phyloP scores from a whole-genome alignment of 106 monocot genomes.

The Amphibolis antarctica region DNA sequence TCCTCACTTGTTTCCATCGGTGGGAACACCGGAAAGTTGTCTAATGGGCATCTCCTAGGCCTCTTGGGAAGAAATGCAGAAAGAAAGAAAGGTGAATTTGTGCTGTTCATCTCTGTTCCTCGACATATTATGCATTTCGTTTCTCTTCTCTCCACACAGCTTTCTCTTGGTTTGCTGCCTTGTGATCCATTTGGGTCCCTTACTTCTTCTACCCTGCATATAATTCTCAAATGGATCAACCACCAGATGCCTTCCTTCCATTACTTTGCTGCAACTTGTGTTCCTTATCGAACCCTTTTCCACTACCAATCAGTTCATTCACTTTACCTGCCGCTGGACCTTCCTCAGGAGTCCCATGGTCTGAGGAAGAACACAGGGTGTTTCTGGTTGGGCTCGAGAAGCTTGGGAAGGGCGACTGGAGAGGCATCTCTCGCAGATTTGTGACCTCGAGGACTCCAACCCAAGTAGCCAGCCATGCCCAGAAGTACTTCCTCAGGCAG shows the following conservation, averaged over 20 bases:
- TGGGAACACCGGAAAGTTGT: neutral
- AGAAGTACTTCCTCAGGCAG: conserved; percentile 32
- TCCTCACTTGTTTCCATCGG: conserved; percentile 8
- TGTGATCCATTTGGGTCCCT: no score
- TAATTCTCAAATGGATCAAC: no score
- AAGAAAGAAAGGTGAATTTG: conserved; percentile 13
- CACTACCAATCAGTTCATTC: no score
- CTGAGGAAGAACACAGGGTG: conserved; percentile 21
- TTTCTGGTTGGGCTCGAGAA: conserved; percentile 22
- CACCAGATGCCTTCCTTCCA: no score
- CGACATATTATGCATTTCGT: neutral
- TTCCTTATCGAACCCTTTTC: no score
- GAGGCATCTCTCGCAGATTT: conserved; percentile 23
- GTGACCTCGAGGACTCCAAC: conserved; percentile 27
- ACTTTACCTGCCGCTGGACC: neutral
- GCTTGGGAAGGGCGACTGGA: conserved; percentile 30
- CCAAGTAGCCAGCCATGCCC: conserved; percentile 29
- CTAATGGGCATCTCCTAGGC: conserved; percentile 11
- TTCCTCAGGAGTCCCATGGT: conserved; percentile 23
- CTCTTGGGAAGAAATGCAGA: conserved; percentile 9
- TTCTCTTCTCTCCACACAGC: no score
- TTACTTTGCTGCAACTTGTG: no score
- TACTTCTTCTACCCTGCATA: no score
- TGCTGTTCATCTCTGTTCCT: neutral
- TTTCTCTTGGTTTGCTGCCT: no score